These are phyloP conservation scores for Rhizophora apiculata DNA, from an alignment of 345 rosid species.

Conservation along the genomic window DNA sequence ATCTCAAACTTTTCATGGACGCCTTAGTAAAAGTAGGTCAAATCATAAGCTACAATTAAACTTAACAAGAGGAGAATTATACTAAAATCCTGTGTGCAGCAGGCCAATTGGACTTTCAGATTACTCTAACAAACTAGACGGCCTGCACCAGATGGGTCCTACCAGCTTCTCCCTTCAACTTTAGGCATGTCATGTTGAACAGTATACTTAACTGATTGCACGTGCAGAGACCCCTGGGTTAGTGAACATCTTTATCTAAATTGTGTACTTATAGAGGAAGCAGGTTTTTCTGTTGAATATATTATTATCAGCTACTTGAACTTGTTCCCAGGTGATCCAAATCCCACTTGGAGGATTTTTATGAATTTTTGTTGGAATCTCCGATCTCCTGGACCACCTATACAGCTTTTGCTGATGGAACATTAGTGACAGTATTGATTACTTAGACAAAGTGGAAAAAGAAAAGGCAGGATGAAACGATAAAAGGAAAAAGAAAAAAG, in stretches of 20 bases:
- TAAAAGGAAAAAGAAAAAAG: conserved; percentile 1
- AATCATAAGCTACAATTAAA: not conserved
- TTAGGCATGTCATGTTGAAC: not conserved
- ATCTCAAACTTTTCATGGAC: too few relatives aligned
- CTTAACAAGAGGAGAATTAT: not conserved
- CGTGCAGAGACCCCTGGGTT: too few relatives aligned
- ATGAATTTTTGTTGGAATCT: conserved; percentile 21
- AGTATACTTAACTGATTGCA: too few relatives aligned
- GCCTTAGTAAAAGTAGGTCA: too few relatives aligned
- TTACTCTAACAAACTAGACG: conserved; percentile 1
- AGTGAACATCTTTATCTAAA: too few relatives aligned
- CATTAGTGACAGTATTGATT: not conserved
- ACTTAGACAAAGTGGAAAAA: not conserved
- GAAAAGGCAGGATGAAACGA: not conserved
- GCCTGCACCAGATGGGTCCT: conserved; percentile 12
- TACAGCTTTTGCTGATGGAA: conserved; percentile 3
- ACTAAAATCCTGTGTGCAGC: conserved; percentile 13
- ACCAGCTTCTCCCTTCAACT: not conserved
- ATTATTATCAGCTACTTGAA: not conserved
- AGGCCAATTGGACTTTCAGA: not conserved
- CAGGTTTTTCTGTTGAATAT: conserved; percentile 2
- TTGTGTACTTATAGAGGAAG: not conserved
- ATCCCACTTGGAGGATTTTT: conserved; percentile 1
- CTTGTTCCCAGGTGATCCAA: conserved; percentile 10
- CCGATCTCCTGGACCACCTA: conserved; percentile 7